Conservation (phyloP, 495 filamentous ascomycete species). For the Neurospora sp. region DNA sequence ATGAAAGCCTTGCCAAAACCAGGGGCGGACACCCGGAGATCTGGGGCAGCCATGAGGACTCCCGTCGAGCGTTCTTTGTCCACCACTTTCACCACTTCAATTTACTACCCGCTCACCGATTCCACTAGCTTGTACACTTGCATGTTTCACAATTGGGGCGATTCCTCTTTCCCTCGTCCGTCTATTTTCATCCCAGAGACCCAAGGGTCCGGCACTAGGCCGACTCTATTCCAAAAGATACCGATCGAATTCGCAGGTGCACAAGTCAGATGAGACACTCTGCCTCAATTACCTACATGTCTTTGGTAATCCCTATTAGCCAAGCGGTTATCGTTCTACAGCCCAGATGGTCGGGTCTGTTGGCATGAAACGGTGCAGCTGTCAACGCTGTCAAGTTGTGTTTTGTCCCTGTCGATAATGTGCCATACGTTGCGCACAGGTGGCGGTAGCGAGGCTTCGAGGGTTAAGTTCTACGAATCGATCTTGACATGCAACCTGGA, state of each 20-base stretch:
- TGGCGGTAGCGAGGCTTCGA: background rate
- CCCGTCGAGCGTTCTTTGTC: background rate
- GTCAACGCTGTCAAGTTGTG: background rate
- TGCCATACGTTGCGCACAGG: background rate
- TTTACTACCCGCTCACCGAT: background rate
- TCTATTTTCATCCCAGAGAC: background rate
- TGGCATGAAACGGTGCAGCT: background rate
- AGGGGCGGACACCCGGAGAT: background rate
- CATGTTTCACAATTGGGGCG: background rate
- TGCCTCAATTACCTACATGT: background rate
- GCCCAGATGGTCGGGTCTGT: background rate
- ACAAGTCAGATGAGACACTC: background rate
- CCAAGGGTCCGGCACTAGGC: background rate
- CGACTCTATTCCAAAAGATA: background rate
- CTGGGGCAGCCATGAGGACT: background rate
- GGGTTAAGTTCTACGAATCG: background rate
- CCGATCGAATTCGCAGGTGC: background rate
- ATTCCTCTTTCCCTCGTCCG: background rate
- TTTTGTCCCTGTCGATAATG: background rate
- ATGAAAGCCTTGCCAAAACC: background rate
- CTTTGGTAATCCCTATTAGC: background rate
- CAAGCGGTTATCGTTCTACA: background rate
- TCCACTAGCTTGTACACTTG: background rate
- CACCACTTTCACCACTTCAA: background rate
- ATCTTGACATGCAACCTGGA: background rate